Evolutionary conservation across 2,329 filamentous ascomycete genomes (phyloP), one percentile per base, ranked within the genome.

Genomic region (Mollisiaceae sp.): DNA sequence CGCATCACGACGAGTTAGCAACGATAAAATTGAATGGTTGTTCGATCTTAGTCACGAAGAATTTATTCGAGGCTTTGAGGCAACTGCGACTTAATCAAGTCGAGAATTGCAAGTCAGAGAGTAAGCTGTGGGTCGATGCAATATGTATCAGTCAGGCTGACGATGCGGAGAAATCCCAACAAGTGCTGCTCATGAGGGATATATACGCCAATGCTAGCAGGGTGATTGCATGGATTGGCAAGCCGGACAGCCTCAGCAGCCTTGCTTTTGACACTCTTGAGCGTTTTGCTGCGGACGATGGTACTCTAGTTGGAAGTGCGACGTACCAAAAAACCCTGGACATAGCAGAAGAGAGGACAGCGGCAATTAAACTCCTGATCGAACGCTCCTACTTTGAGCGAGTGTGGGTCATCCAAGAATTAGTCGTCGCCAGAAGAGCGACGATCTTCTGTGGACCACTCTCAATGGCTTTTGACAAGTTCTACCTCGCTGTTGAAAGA

Each of bases 101-200:
- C 32, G 14, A 27, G 50, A 55, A 4, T 5, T 9, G 50, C 50
- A 4, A 6, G 12, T 32, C n/a, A n/a, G n/a, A n/a, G 50, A 6
- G 15, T 4, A 45, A 45, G n/a, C 32, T 64, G n/a, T 65, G 64
- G 64, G 45, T 54, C 20, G 64, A 66, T 55, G 60, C 64, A 36
- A 22, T 66, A 12, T 66, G 60, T 24, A 66, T 66, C 20, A 60
- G 63, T 39, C 64, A 66, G 36, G 11, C 36, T 2, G 57, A 66
- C 32, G 15, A 52, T 18, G 15, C 14, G 3, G 64, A 65, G 35
- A 60, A 56, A 36, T 20, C 38, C 8, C 35, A 43, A 22, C 57
- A 67, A 47, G 63, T 67, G 8, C 6, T n/a, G 20, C 35, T 55
- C 39, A 64, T 67, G 57, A 43, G 50, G 20, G 39, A 47, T 8